Conservation (phyloP, 345 rosid species). For the Moricandia moricandioides region DNA sequence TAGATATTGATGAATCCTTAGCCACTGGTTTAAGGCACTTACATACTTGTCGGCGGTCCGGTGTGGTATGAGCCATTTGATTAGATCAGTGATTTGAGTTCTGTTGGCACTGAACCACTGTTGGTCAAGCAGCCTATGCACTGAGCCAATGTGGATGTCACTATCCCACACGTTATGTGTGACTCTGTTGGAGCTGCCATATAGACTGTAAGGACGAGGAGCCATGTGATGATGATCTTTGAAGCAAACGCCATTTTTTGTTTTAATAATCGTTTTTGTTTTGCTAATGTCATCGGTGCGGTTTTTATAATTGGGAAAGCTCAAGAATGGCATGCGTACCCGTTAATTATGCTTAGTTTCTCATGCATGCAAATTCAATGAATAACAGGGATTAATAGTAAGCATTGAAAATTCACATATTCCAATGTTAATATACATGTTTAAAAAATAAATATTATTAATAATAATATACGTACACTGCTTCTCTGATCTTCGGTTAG, state of each 20-base stretch:
- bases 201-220: slow-evolving; percentile 11
- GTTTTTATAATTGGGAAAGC: slow-evolving; percentile 25
- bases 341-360: slow-evolving; percentile 31
- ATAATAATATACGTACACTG: background rate
- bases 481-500: slow-evolving; percentile 10
- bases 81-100: slow-evolving; percentile 32
- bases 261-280: background rate
- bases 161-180: slow-evolving; percentile 39
- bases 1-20: slow-evolving; percentile 15
- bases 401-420: slow-evolving; percentile 1
- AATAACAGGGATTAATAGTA: background rate
- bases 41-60: slow-evolving; percentile 52
- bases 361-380: slow-evolving; percentile 33
- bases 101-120: slow-evolving; percentile 16
- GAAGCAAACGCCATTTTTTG: slow-evolving; percentile 31
- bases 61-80: slow-evolving; percentile 41
- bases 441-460: no score
- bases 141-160: slow-evolving; percentile 23
- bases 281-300: slow-evolving; percentile 10
- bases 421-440: background rate
- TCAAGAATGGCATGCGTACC: slow-evolving; percentile 34
- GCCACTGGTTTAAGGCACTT: slow-evolving; percentile 41
- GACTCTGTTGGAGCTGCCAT: slow-evolving; percentile 22
- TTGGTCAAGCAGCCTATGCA: slow-evolving; percentile 40
- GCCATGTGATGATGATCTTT: slow-evolving; percentile 34